These are phyloP conservation scores for Fomitopsis palustris DNA, from an alignment of 1,284 basidiomycete genomes.

Conservation along the genomic window DNA sequence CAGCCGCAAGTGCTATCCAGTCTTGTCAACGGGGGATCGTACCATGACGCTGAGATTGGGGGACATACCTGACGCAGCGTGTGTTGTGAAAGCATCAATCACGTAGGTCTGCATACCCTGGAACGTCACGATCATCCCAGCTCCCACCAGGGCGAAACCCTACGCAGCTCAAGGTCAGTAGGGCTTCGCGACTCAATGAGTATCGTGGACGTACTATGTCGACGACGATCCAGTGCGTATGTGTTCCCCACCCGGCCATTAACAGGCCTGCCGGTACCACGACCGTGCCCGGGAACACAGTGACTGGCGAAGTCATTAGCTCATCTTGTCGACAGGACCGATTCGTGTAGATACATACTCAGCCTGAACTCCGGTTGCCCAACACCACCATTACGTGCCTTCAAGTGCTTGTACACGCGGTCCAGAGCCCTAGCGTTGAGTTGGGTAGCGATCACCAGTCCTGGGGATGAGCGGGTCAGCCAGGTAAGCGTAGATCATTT, in stretches of 20 bases:
- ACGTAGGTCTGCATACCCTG: slow-evolving; percentile 60
- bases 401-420: slow-evolving; percentile 47
- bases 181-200: not conserved
- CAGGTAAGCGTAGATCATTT: too few relatives aligned
- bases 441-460: slow-evolving; percentile 47
- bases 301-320: slow-evolving; percentile 33
- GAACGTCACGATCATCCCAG: slow-evolving; percentile 49
- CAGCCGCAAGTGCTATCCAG: slow-evolving; percentile 50
- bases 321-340: too few relatives aligned
- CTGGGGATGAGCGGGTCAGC: too few relatives aligned
- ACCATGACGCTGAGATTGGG: not conserved
- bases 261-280: slow-evolving; percentile 58
- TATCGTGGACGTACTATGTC: slow-evolving; percentile 46
- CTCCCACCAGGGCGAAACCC: slow-evolving; percentile 58
- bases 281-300: slow-evolving; percentile 56
- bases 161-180: slow-evolving; percentile 16
- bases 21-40: not conserved
- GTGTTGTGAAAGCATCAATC: slow-evolving; percentile 60
- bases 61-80: slow-evolving; percentile 57
- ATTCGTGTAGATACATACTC: not conserved
- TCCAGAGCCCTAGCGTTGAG: slow-evolving; percentile 57
- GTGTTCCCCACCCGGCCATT: slow-evolving; percentile 65
- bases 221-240: slow-evolving; percentile 62
- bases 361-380: slow-evolving; percentile 55
- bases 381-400: slow-evolving; percentile 45